These are phyloP conservation scores for Ambrosiella xylebori DNA, from an alignment of 2,329 filamentous ascomycete species.

Conservation along the genomic window DNA sequence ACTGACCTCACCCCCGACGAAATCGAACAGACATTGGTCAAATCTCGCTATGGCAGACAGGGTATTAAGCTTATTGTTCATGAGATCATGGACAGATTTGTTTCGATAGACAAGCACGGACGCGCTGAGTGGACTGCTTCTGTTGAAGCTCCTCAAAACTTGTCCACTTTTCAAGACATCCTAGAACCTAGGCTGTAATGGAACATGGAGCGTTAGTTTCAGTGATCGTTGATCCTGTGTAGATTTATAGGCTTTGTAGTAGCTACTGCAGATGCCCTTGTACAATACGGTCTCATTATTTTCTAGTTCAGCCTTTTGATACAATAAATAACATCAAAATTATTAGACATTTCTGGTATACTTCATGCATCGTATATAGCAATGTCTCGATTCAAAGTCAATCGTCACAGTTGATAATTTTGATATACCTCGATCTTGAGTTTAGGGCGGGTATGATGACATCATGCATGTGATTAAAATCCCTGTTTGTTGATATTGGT, in stretches of 20 bases:
- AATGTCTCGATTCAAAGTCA: neutral
- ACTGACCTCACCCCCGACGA: slow-evolving; percentile 31
- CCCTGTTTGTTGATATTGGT: slow-evolving; percentile 1
- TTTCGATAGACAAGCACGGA: slow-evolving; percentile 28
- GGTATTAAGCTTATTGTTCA: slow-evolving; percentile 50
- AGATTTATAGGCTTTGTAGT: slow-evolving; percentile 6
- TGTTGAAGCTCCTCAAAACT: neutral
- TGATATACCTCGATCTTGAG: too few species aligned
- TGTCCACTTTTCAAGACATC: neutral
- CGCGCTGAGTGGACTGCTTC: slow-evolving; percentile 23
- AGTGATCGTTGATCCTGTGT: slow-evolving; percentile 4
- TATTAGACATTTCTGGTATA: neutral
- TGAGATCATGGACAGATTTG: slow-evolving; percentile 52
- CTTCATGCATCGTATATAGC: neutral
- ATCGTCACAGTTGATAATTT: too few species aligned
- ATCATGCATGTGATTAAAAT: slow-evolving; percentile 1
- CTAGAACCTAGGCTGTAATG: neutral
- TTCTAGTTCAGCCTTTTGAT: neutral
- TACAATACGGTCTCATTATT: slow-evolving; percentile 10
- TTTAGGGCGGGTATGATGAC: neutral
- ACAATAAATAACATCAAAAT: neutral
- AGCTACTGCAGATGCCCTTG: neutral
- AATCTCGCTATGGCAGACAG: slow-evolving; percentile 43
- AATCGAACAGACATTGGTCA: slow-evolving; percentile 46
- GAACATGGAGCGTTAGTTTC: neutral